These are phyloP conservation scores for Claviceps sp. DNA, from an alignment of 2,329 filamentous ascomycete genomes.

Conservation along the genomic window DNA sequence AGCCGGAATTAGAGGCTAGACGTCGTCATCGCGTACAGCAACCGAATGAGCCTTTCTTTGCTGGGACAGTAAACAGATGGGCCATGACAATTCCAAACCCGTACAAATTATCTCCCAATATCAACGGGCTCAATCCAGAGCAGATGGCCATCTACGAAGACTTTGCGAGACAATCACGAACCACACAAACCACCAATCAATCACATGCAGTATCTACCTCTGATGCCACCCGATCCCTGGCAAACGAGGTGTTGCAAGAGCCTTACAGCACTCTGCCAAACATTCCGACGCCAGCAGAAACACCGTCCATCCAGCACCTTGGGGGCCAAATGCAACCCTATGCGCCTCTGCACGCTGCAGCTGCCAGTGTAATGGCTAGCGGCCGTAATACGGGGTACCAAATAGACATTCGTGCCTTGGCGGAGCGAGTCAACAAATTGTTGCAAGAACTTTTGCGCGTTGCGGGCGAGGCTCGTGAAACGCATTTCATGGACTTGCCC, in stretches of 20 bases:
- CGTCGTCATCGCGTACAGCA: slow-evolving; percentile 61
- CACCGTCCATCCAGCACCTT: slow-evolving; percentile 40
- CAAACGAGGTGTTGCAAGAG: slow-evolving; percentile 52
- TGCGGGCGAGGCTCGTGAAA: slow-evolving; percentile 39
- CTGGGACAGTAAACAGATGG: slow-evolving; percentile 75
- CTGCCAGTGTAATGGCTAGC: slow-evolving; percentile 27
- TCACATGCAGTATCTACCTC: slow-evolving; percentile 44
- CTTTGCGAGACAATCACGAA: slow-evolving; percentile 75
- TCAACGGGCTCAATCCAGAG: slow-evolving; percentile 67
- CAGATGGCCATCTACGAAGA: slow-evolving; percentile 96
- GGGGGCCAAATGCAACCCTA: slow-evolving; percentile 42
- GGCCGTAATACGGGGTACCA: slow-evolving; percentile 35
- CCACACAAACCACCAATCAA: slow-evolving; percentile 38
- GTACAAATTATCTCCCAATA: slow-evolving; percentile 65
- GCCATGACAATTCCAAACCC: slow-evolving; percentile 87
- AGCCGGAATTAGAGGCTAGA: slow-evolving; percentile 64
- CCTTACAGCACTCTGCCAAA: slow-evolving; percentile 44
- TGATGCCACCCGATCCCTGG: slow-evolving; percentile 46
- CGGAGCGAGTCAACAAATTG: slow-evolving; percentile 44
- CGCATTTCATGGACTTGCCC: slow-evolving; percentile 47
- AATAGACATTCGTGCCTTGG: slow-evolving; percentile 38
- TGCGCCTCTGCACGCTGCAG: slow-evolving; percentile 34
- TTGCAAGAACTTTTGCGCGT: slow-evolving; percentile 43
- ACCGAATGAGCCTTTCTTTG: slow-evolving; percentile 74
- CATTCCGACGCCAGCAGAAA: slow-evolving; percentile 46